Conservation (phyloP, 2,329 filamentous ascomycete species). For the Thielaviopsis punctulata region DNA sequence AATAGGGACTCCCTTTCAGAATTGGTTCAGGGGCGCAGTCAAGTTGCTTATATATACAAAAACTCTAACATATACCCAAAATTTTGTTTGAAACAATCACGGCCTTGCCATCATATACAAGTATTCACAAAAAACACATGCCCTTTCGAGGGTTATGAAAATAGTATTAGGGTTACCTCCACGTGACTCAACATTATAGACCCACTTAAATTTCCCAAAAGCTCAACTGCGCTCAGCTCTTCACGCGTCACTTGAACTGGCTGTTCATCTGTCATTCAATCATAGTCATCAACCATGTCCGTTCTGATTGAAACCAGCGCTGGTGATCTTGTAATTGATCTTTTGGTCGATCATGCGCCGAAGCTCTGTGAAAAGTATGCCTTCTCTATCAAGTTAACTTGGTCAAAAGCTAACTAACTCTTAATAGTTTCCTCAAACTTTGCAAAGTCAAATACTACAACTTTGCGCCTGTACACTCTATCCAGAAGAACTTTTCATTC, state of each 20-base stretch:
- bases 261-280: background rate
- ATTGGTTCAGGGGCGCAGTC: no score
- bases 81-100: no score
- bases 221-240: background rate
- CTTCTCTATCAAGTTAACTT: background rate
- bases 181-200: no score
- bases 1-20: no score
- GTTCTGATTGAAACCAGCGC: constrained; percentile 84
- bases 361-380: constrained; percentile 81
- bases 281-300: constrained; percentile 43
- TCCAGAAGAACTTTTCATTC: constrained; percentile 92
- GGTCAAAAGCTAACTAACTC: constrained; percentile 31
- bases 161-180: no score
- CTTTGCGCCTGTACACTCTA: constrained; percentile 77
- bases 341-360: constrained; percentile 75
- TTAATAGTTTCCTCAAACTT: constrained; percentile 88
- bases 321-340: constrained; percentile 88
- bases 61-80: no score
- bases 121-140: no score
- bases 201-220: background rate
- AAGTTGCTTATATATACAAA: no score
- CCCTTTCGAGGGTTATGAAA: background rate
- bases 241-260: background rate
- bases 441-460: constrained; percentile 99
- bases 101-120: no score